Evolutionary conservation across 148 eudicot genomes (phyloP).

Genomic region (Bassia scoparia): DNA sequence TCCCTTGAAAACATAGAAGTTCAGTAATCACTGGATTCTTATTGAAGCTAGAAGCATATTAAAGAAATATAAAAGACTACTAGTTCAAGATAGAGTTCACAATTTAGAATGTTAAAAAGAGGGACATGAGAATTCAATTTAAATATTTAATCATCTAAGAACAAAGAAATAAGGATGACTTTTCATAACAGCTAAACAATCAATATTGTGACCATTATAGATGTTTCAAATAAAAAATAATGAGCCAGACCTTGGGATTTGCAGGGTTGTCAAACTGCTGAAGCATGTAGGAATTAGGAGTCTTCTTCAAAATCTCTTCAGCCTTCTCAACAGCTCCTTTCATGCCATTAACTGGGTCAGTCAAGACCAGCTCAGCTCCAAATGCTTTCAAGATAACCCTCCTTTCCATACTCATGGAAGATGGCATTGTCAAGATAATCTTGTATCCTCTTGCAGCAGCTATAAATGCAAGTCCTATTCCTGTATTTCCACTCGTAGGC

Average conservation of each 20-base stretch:
- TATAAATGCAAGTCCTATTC: slow-evolving; percentile 95
- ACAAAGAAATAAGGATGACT: not conserved
- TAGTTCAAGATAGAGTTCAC: not conserved
- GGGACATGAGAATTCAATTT: not conserved
- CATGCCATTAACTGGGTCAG: slow-evolving; percentile 94
- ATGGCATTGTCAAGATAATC: slow-evolving; percentile 91
- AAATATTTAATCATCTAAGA: not conserved
- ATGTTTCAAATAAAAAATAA: not conserved
- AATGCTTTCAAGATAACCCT: slow-evolving; percentile 95
- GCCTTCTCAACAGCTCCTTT: slow-evolving; percentile 92
- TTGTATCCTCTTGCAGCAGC: slow-evolving; percentile 97
- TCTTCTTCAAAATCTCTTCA: slow-evolving; percentile 72
- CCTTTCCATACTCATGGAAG: slow-evolving; percentile 97
- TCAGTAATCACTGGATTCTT: not conserved
- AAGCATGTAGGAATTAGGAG: slow-evolving; percentile 87
- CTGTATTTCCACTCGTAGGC: slow-evolving; percentile 98
- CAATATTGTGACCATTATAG: not conserved
- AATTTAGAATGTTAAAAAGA: not conserved
- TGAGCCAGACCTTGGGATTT: slow-evolving; percentile 75
- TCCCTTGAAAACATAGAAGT: too few relatives aligned
- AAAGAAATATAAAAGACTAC: not conserved
- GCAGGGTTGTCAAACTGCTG: slow-evolving; percentile 99
- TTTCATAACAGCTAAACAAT: not conserved
- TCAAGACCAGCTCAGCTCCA: slow-evolving; percentile 93
- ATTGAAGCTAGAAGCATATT: not conserved